Conservation (phyloP, 2,329 filamentous ascomycete species). For the Hymenoscyphus infarciens region DNA sequence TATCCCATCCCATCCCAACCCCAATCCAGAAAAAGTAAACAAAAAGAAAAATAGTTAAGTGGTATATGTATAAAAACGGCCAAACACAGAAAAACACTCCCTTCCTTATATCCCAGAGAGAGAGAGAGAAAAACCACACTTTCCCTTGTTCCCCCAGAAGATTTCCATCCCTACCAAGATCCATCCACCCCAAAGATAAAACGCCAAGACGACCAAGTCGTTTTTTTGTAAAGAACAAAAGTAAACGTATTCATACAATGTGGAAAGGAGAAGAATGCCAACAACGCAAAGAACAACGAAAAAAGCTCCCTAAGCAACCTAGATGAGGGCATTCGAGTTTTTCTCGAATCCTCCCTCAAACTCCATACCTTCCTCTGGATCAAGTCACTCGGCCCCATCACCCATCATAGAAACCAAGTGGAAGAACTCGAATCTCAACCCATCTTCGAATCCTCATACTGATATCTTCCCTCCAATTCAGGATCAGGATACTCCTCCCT, state of each 20-base stretch:
- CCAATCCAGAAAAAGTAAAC: background rate
- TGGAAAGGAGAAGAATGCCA: no score
- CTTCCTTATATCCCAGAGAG: no score
- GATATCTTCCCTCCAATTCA: conserved; percentile 11
- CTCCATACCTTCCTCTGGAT: no score
- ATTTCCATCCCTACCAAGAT: no score
- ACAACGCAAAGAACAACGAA: background rate
- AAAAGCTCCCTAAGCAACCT: background rate
- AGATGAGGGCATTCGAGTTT: background rate
- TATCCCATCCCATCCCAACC: background rate
- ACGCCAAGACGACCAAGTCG: no score
- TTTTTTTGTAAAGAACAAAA: no score
- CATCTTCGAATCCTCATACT: conserved; percentile 24
- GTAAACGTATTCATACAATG: no score
- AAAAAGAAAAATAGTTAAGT: background rate
- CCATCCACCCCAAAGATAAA: no score
- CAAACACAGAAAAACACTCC: background rate
- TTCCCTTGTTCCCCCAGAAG: no score
- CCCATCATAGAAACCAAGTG: background rate
- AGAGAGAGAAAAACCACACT: no score
- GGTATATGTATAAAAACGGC: background rate
- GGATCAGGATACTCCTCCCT: conserved; percentile 9
- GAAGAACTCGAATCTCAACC: conserved; percentile 10
- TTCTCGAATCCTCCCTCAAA: no score
- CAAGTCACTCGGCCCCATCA: background rate